Base-by-base conservation (phyloP, 768 basidiomycete species). In the Tricholoma flavovirens region DNA sequence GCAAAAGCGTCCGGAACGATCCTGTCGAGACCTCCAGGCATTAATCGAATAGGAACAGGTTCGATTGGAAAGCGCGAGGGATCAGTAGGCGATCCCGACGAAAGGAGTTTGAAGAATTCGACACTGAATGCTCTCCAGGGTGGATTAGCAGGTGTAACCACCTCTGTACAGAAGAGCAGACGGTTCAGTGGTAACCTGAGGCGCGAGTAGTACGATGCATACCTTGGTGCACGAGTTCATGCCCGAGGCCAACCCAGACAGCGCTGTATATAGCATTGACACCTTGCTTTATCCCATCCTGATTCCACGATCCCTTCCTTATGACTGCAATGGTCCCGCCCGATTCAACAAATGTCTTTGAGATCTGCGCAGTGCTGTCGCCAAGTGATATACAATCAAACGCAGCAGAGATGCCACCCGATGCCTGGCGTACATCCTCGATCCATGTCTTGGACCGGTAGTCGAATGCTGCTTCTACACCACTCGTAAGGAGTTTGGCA, bases 301-400 rank as follows among this genome's bases (percentile, higher is more conserved):
- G 62, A 49, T 53, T 53, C 69, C 69, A 71, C 2, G 35, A 36
- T 3, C 40, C 40, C 40, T 62, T 12, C 68, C 46, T 59, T 29
- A 73, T 58, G 11, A 71, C 70, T 0, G 71, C 71, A 15, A 72
- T 67, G 50, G 57, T 69, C 3, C 70, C 69, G 4, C 70, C 71
- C 26, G 49, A 59, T 4, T 62, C 59, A 10, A 21, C 55, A 42
- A 69, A 69, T 0, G 66, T 66, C 45, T 69, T 64, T 15, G 71
- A 71, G 5, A 73, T 64, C 7, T 60, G 57, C 17, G 62, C 67
- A 0, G 70, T 70, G 9, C 58, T 72, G 6, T 64, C 63, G 15
- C 66, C 69, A 35, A 72, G 69, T 2, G 69, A 70, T 6, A 73
- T 73, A 54, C 72, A 71, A 46, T 73, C 72, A 5, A 73, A 50